Evolutionary conservation across 192 early-diverging fungal genomes (phyloP), one percentile per base, ranked within the genome.

Genomic region (Coemansia sp.): DNA sequence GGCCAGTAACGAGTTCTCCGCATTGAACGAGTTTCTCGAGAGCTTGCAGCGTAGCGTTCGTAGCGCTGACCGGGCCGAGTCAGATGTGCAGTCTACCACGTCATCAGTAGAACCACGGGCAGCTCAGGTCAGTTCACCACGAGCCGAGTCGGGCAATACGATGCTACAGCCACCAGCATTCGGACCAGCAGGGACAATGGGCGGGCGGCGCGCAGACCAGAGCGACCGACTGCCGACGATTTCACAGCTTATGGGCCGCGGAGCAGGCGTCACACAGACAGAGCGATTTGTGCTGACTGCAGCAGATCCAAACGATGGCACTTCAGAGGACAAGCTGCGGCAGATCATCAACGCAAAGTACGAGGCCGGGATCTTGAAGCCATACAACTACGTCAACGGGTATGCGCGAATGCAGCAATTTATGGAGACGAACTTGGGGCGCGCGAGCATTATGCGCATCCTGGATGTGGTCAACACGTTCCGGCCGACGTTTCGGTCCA

Each of bases 341-440:
- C 89, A 92, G 63, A 90, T 98, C 18, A 93, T 98, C 69, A 89
- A 89, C 67, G 96, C 96, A 24, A 98, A 98, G 71, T 93, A 92
- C 59, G 93, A 98, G 61, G 96, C 96, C 0, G 96, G 96, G 0
- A 86, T 95, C 63, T 80, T 98, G 46, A 94, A 92, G 73, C 96
- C 96, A n/a, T 95, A 95, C 85, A 95, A 98, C 82, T 96, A 96
- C 73, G 88, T 92, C 66, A 92, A 86, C 67, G 90, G 90, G 2
- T 98, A 98, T 72, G 84, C 92, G 6, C 81, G 93, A 26, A 83
- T 98, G 58, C 92, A 95, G 64, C 71, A 76, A 59, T 96, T 93
- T 77, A 95, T 98, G 94, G 94, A 96, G 59, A 76, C 87, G 1
- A 83, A 87, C 42, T 52, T 85, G 18, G 86, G 84, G 58, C 74